phyloP scores from a whole-genome alignment of 345 rosid species.

The Aquilaria sinensis region DNA sequence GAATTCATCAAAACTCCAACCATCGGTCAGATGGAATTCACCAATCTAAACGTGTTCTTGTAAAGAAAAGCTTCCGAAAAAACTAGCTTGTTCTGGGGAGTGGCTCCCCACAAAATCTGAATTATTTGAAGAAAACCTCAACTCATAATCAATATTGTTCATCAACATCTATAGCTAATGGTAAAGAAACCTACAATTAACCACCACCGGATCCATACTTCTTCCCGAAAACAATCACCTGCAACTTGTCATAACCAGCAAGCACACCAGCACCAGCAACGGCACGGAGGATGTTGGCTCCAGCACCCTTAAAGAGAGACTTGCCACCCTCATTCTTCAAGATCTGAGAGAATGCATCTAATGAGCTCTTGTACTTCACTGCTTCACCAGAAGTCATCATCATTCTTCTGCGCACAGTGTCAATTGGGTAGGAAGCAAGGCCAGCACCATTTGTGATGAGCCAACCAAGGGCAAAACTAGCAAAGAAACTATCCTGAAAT shows the following conservation, averaged over 20 bases:
- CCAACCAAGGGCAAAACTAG: slow-evolving; percentile 89
- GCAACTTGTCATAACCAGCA: slow-evolving; percentile 85
- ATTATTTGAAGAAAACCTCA: slow-evolving; percentile 33
- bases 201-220: slow-evolving; percentile 83
- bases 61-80: too few species aligned
- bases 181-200: slow-evolving; percentile 11
- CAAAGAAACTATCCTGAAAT: slow-evolving; percentile 80
- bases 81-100: slow-evolving; percentile 7
- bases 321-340: slow-evolving; percentile 71
- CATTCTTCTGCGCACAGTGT: slow-evolving; percentile 95
- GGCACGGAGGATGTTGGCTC: slow-evolving; percentile 90
- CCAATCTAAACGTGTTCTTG: too few species aligned
- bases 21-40: too few species aligned
- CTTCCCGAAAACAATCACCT: slow-evolving; percentile 74
- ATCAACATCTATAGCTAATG: slow-evolving; percentile 46
- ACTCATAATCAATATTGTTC: slow-evolving; percentile 34
- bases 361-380: slow-evolving; percentile 76
- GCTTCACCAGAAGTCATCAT: slow-evolving; percentile 98
- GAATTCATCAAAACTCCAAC: too few species aligned
- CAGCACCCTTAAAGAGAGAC: slow-evolving; percentile 92
- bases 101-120: slow-evolving; percentile 20
- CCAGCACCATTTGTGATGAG: slow-evolving; percentile 88
- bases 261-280: slow-evolving; percentile 94
- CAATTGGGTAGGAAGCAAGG: slow-evolving; percentile 81
- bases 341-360: slow-evolving; percentile 68